These are phyloP conservation scores for Chamaenerion angustifolium DNA, from an alignment of 345 rosid genomes.

Conservation along the genomic window DNA sequence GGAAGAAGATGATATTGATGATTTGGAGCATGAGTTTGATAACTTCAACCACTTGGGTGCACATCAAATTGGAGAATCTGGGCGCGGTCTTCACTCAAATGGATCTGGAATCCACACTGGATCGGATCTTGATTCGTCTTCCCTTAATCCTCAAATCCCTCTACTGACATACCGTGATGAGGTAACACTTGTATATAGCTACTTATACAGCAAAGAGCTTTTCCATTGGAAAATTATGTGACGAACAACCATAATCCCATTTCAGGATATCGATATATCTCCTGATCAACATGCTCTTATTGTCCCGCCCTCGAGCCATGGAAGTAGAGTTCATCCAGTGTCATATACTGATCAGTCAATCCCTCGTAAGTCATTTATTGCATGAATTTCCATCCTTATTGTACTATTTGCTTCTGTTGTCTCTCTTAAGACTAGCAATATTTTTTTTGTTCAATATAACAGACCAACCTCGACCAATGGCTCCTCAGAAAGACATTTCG, in stretches of 20 bases:
- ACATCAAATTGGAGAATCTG: constrained; percentile 47
- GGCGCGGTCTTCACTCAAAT: constrained; percentile 26
- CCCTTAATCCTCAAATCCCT: constrained; percentile 56
- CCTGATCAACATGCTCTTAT: constrained; percentile 86
- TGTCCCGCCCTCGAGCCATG: constrained; percentile 64
- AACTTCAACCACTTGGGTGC: constrained; percentile 47
- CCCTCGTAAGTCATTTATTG: constrained; percentile 43
- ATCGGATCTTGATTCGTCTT: constrained; percentile 61
- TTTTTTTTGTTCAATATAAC: constrained; percentile 10
- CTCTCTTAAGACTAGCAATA: background rate
- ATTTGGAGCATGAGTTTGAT: constrained; percentile 80
- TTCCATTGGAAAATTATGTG: background rate
- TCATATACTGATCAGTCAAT: constrained; percentile 52
- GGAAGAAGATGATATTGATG: constrained; percentile 90
- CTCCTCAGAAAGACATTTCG: constrained; percentile 74
- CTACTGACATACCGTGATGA: constrained; percentile 85
- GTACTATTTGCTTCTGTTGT: background rate
- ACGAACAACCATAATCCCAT: constrained; percentile 1
- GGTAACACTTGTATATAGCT: constrained; percentile 21
- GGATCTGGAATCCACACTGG: constrained; percentile 26
- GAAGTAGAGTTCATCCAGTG: constrained; percentile 60
- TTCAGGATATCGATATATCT: constrained; percentile 68
- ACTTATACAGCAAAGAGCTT: background rate
- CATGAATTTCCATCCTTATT: background rate
- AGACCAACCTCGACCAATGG: constrained; percentile 91